Percentiles rank a stretch among this genome's conserved stretches.
Conservation (phyloP, 208 protist genomes). For the Wallacemonas sp. region DNA sequence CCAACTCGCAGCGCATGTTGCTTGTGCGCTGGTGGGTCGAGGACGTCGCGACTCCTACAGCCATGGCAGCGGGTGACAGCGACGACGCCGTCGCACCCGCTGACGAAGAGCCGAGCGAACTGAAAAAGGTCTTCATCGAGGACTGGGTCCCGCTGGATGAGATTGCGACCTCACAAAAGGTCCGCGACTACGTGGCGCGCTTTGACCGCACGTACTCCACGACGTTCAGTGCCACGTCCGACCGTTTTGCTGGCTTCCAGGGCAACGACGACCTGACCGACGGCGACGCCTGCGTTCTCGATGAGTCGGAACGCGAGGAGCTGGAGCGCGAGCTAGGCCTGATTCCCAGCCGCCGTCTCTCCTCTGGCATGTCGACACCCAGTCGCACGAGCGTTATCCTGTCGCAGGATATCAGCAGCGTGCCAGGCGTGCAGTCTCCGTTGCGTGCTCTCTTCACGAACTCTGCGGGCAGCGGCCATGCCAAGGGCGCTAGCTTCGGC, state of each 20-base stretch:
- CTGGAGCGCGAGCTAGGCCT: conserved; percentile 46
- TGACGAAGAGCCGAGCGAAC: not conserved
- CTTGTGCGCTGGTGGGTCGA: conserved; percentile 35
- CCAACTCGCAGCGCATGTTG: conserved; percentile 24
- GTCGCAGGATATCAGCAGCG: no score
- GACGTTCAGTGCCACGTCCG: not conserved
- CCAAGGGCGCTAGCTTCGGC: not conserved
- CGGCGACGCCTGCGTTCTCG: conserved; percentile 23
- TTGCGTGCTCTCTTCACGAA: no score
- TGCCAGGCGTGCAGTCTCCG: no score
- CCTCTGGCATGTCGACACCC: not conserved
- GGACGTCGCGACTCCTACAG: no score
- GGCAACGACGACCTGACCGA: conserved; percentile 10
- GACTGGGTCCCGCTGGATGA: conserved; percentile 36
- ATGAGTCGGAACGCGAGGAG: conserved; percentile 52
- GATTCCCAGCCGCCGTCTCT: conserved; percentile 32
- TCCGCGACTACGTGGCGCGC: conserved; percentile 35
- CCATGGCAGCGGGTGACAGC: not conserved
- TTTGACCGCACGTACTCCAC: conserved; percentile 34
- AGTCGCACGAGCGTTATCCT: not conserved
- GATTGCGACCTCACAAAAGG: conserved; percentile 24
- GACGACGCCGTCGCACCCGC: not conserved
- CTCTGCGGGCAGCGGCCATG: not conserved
- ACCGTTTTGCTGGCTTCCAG: conserved; percentile 4
- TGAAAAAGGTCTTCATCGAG: conserved; percentile 16